Evolutionary conservation across 1,284 basidiomycete genomes (phyloP).

Genomic region (Cutaneotrichosporon daszewskae): DNA sequence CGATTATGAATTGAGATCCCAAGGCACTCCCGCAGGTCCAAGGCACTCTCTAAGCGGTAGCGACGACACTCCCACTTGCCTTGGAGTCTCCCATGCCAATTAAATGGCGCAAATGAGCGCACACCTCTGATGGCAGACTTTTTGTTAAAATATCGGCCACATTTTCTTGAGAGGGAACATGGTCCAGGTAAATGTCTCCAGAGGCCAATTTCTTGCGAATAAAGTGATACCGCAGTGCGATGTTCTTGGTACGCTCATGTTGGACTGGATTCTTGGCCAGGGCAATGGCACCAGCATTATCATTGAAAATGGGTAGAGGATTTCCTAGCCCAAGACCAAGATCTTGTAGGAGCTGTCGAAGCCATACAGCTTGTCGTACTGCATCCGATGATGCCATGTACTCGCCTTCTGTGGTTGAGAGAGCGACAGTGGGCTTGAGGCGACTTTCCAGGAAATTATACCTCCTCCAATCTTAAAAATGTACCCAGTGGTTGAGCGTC

Average conservation of each 20-base stretch:
- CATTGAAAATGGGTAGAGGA: not conserved
- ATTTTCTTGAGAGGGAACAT: not conserved
- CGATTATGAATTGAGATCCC: too few species aligned
- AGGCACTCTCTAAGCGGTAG: not conserved
- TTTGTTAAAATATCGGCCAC: not conserved
- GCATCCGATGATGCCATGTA: slow-evolving; percentile 18
- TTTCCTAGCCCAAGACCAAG: not conserved
- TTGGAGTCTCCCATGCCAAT: not conserved
- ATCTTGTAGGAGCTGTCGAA: slow-evolving; percentile 2
- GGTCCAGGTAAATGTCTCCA: not conserved
- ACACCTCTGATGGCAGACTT: not conserved
- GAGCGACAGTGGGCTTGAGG: slow-evolving; percentile 24
- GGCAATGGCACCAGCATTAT: not conserved
- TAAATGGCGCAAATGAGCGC: not conserved
- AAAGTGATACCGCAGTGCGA: not conserved
- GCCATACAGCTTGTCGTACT: slow-evolving; percentile 8
- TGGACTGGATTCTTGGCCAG: not conserved
- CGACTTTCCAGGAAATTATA: slow-evolving; percentile 20
- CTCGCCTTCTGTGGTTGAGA: slow-evolving; percentile 23
- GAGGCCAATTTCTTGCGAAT: not conserved
- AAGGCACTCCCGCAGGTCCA: too few species aligned
- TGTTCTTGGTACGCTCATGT: not conserved
- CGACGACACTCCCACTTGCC: not conserved
- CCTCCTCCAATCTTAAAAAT: slow-evolving; percentile 20
- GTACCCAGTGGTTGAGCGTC: slow-evolving; percentile 29